phyloP scores from a whole-genome alignment of 2,329 filamentous ascomycete species.

The Trichoderma sp. region DNA sequence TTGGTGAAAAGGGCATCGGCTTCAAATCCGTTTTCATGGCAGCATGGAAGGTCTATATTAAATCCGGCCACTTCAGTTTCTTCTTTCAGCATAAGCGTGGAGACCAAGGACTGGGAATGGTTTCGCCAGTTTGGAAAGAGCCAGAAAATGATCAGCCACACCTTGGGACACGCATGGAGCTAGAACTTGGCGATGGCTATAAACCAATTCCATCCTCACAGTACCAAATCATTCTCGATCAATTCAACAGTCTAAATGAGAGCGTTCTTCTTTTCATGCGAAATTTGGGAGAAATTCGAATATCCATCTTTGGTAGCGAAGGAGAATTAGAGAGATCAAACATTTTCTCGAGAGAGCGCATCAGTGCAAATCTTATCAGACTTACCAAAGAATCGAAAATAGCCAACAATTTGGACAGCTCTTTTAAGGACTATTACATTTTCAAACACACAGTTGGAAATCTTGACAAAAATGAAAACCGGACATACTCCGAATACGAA shows the following conservation, averaged over 20 bases:
- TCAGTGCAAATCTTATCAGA: neutral
- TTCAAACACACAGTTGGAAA: neutral
- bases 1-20: slow-evolving; percentile 51
- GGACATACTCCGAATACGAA: neutral
- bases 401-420: neutral
- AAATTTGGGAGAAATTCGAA: neutral
- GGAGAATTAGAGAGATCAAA: neutral
- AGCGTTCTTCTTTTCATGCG: neutral
- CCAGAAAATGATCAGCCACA: neutral
- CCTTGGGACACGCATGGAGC: neutral
- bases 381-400: neutral
- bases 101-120: neutral
- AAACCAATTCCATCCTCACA: neutral
- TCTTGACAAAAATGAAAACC: neutral
- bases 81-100: slow-evolving; percentile 30
- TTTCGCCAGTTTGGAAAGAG: neutral
- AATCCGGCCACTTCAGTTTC: slow-evolving; percentile 44
- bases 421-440: neutral
- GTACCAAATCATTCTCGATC: neutral
- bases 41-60: slow-evolving; percentile 43
- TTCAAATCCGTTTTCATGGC: slow-evolving; percentile 52
- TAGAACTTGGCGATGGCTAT: neutral
- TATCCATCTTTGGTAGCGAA: neutral
- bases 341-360: neutral
- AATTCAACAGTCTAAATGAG: neutral